Evolutionary conservation across 1,284 basidiomycete genomes (phyloP), one percentile per base, ranked within the genome.

Genomic region (Apiotrichum brassicae): DNA sequence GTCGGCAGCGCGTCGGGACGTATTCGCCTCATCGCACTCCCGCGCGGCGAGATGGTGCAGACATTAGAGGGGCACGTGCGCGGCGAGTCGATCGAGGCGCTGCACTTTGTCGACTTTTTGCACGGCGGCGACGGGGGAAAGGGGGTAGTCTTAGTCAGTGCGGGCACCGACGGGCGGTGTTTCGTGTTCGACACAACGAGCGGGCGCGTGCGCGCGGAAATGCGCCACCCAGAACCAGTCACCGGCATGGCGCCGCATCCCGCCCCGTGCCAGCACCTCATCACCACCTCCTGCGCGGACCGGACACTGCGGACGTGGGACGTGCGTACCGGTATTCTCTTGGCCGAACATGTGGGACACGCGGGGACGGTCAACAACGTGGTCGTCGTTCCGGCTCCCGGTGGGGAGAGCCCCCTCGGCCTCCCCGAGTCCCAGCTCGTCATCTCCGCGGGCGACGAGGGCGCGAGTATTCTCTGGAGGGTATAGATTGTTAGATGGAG

Each of bases 141-240:
- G 49, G 81, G 85, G 25, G 80, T 88, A 16, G 85, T 74, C 3
- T 54, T 86, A 23, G 83, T 92, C 1, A 91, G 87, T 1, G 92
- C 87, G 4, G 90, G 82, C 2, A 97, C 93, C 12, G 95, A 99
- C 66, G 92, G 93, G 0, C 91, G 88, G 68, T 85, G 84, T 22
- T 87, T 87, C 65, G 84, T 95, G 37, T 97, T 91, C 89, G 94
- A 99, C 74, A 77, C 94, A 32, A 80, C 80, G 43, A 90, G 87
- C 12, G 87, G 87, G 76, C 79, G 86, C 53, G 68, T 91, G 37
- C 80, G 92, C 49, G 79, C 84, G n/a, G 87, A 86, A 20, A 75
- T 54, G 44, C 42, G 37, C 8, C 56, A 58, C 33, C 46, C 66
- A 92, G 89, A 92, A 60, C 82, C 89, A 4, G 82, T 97, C 43